These are phyloP conservation scores for Alternaria gansuensis DNA, from an alignment of 2,329 filamentous ascomycete species.

Conservation along the genomic window DNA sequence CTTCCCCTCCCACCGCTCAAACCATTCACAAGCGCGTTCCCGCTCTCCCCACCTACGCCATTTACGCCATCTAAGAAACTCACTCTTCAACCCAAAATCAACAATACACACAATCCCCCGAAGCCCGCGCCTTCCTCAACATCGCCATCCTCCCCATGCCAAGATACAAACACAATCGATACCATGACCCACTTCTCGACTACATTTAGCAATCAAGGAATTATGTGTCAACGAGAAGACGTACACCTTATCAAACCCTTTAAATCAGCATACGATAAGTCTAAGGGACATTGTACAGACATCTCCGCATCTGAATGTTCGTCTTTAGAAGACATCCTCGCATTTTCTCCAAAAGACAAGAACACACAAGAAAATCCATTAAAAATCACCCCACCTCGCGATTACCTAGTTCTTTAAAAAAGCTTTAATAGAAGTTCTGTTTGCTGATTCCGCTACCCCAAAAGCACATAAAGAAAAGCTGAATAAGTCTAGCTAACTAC, in stretches of 20 bases:
- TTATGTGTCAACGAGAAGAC: too few relatives aligned
- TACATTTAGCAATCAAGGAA: too few relatives aligned
- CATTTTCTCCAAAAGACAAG: background rate
- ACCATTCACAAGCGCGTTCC: background rate
- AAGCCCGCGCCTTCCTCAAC: background rate
- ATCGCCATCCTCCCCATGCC: background rate
- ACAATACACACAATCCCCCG: background rate
- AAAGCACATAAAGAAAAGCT: background rate
- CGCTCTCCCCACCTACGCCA: background rate
- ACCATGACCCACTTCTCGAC: too few relatives aligned
- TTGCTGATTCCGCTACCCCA: too few relatives aligned
- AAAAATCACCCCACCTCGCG: too few relatives aligned
- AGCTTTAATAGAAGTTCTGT: background rate
- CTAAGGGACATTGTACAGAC: too few relatives aligned
- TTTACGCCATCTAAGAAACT: background rate
- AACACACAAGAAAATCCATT: background rate
- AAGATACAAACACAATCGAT: background rate
- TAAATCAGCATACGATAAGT: too few relatives aligned
- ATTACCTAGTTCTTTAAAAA: too few relatives aligned
- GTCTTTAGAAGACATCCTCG: background rate
- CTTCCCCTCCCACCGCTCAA: background rate
- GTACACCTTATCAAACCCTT: too few relatives aligned
- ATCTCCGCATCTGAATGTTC: background rate
- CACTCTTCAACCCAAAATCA: background rate
- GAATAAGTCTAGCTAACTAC: background rate